Percentiles rank a stretch among this genome's conserved stretches.
Conservation (phyloP, 2,329 filamentous ascomycete genomes). For the Fusarium chaquense region DNA sequence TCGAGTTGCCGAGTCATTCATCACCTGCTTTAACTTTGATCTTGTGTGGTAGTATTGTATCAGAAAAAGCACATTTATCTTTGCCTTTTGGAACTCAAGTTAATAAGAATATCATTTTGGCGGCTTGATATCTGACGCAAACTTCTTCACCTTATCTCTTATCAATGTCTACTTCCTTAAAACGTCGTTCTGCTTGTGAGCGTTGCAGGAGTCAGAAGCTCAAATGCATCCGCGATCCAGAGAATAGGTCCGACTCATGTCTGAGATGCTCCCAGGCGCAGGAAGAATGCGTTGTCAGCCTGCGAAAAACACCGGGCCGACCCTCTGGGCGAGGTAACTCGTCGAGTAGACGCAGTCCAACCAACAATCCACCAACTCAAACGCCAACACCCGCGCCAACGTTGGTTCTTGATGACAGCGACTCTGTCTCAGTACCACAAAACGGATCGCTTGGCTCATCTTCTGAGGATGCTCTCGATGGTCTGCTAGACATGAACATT, state of each 20-base stretch:
- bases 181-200: conserved; percentile 3
- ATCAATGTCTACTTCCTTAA: not conserved
- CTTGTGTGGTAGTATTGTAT: not conserved
- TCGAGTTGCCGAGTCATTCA: not conserved
- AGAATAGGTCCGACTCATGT: not conserved
- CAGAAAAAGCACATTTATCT: not conserved
- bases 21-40: not conserved
- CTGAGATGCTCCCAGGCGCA: not conserved
- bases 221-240: conserved; percentile 1
- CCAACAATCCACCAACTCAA: not conserved
- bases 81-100: not conserved
- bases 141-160: not conserved
- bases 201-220: conserved; percentile 7
- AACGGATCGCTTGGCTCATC: not conserved
- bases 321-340: not conserved
- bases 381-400: not conserved
- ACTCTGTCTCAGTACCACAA: not conserved
- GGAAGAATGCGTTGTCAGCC: not conserved
- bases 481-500: not conserved
- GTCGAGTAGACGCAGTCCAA: not conserved
- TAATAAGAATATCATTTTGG: not conserved
- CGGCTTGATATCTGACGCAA: not conserved
- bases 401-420: not conserved
- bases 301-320: conserved; percentile 2
- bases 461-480: not conserved